phyloP scores from a whole-genome alignment of 768 basidiomycete genomes.

The Phylloporus arenicola region DNA sequence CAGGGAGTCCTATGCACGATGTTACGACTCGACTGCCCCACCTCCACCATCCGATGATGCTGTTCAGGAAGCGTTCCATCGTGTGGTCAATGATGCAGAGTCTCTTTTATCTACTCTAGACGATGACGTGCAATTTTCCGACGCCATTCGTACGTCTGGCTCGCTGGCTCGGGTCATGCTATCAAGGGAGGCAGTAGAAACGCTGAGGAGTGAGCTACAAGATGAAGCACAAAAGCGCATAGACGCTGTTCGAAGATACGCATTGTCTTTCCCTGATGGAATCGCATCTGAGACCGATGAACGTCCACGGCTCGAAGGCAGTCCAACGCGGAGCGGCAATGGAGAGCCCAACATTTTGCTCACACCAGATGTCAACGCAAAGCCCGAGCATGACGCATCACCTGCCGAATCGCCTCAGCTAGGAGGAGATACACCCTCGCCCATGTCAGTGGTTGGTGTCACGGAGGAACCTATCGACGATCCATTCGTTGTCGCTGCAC shows the following conservation, averaged over 20 bases:
- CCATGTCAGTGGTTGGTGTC: neutral
- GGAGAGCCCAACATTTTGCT: neutral
- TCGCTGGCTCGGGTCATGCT: slow-evolving; percentile 48
- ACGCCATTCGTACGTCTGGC: slow-evolving; percentile 31
- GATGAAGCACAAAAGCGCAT: slow-evolving; percentile 49
- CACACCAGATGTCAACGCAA: neutral
- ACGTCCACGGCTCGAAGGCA: neutral
- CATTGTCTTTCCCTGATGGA: neutral
- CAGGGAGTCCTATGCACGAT: slow-evolving; percentile 37
- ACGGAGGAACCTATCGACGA: slow-evolving; percentile 8
- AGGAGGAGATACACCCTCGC: slow-evolving; percentile 1
- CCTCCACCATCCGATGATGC: slow-evolving; percentile 11
- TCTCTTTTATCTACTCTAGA: slow-evolving; percentile 33
- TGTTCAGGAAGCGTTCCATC: slow-evolving; percentile 26
- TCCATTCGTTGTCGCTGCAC: slow-evolving; percentile 4
- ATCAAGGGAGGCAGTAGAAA: slow-evolving; percentile 44
- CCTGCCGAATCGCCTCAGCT: neutral
- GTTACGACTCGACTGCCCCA: slow-evolving; percentile 7
- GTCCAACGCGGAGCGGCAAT: neutral
- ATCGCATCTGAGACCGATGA: neutral
- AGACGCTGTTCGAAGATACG: slow-evolving; percentile 15
- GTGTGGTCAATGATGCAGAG: slow-evolving; percentile 33
- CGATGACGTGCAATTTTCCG: slow-evolving; percentile 24
- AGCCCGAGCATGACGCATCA: neutral
- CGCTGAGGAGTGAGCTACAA: slow-evolving; percentile 54